phyloP scores from a whole-genome alignment of 495 filamentous ascomycete species.

The Penicillium herquei region DNA sequence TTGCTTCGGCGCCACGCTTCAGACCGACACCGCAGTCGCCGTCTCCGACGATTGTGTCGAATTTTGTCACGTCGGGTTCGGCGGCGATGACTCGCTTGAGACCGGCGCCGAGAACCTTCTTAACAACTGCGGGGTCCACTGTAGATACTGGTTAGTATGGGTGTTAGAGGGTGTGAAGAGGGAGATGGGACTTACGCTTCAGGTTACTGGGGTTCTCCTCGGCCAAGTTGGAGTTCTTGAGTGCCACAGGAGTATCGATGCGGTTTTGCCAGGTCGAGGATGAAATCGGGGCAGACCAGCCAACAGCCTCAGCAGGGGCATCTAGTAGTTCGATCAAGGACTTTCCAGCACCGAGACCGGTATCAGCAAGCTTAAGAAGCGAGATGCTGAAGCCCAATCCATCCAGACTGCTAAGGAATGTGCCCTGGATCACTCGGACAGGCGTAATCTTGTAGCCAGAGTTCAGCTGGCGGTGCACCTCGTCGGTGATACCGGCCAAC shows the following conservation, averaged over 20 bases:
- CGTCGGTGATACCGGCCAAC: slow-evolving; percentile 82
- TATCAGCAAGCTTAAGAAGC: slow-evolving; percentile 77
- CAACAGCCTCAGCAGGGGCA: slow-evolving; percentile 77
- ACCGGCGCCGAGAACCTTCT: slow-evolving; percentile 60
- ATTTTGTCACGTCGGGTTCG: slow-evolving; percentile 82
- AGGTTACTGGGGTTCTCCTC: slow-evolving; percentile 67
- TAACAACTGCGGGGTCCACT: slow-evolving; percentile 61
- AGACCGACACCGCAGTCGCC: slow-evolving; percentile 93
- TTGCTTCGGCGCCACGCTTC: slow-evolving; percentile 85
- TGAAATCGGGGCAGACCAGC: slow-evolving; percentile 75
- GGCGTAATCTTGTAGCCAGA: slow-evolving; percentile 69
- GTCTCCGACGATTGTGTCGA: slow-evolving; percentile 90
- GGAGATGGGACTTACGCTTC: slow-evolving; percentile 45
- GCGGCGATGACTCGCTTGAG: slow-evolving; percentile 69
- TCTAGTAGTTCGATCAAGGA: slow-evolving; percentile 87
- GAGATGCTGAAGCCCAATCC: slow-evolving; percentile 90
- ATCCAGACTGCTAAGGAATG: slow-evolving; percentile 83
- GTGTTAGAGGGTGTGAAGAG: neutral
- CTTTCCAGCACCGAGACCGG: slow-evolving; percentile 69
- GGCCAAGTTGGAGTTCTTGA: slow-evolving; percentile 55
- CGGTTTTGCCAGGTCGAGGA: slow-evolving; percentile 53
- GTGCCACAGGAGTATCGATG: slow-evolving; percentile 34
- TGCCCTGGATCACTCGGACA: slow-evolving; percentile 58
- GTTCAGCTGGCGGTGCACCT: slow-evolving; percentile 76
- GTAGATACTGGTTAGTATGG: slow-evolving; percentile 15